These are phyloP conservation scores for Candida krabiensis DNA, from an alignment of 805 yeast species.

Conservation along the genomic window DNA sequence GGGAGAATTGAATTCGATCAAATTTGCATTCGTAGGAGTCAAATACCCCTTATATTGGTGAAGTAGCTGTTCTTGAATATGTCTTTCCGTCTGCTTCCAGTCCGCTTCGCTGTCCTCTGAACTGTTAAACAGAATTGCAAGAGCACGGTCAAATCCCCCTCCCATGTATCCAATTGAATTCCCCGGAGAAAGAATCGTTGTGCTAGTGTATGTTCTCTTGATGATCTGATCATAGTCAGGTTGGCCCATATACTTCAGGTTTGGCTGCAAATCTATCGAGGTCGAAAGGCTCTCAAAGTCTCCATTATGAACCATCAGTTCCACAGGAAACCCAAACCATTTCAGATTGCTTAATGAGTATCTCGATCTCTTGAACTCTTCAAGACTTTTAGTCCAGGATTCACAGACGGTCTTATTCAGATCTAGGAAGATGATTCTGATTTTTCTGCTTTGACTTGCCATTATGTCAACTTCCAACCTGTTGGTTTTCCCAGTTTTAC, in stretches of 20 bases:
- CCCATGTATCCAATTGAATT: conserved; percentile 50
- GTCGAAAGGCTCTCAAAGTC: conserved; percentile 13
- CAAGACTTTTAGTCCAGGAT: conserved; percentile 18
- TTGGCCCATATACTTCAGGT: conserved; percentile 5
- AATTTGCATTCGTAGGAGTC: conserved; percentile 30
- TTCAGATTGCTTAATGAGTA: conserved; percentile 6
- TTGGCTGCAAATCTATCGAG: conserved; percentile 11
- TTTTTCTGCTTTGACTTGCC: too few relatives aligned
- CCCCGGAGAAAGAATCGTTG: conserved; percentile 50
- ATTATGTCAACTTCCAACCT: too few relatives aligned
- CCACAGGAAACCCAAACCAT: conserved; percentile 22
- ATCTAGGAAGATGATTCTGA: conserved; percentile 25
- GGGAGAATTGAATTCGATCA: conserved; percentile 29
- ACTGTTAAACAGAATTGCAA: conserved; percentile 30
- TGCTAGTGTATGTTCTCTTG: conserved; percentile 16
- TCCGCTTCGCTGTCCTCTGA: conserved; percentile 3
- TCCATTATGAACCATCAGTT: conserved; percentile 22
- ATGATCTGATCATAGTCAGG: conserved; percentile 11
- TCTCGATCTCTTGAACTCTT: conserved; percentile 11
- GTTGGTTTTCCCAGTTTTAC: too few relatives aligned
- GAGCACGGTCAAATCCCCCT: conserved; percentile 49
- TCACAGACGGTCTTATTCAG: conserved; percentile 19
- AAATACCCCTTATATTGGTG: conserved; percentile 31
- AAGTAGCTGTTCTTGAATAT: conserved; percentile 17
- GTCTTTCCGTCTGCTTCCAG: conserved; percentile 25